These are phyloP conservation scores for Xanthoparmelia taractica DNA, from an alignment of 495 filamentous ascomycete genomes.

Conservation along the genomic window DNA sequence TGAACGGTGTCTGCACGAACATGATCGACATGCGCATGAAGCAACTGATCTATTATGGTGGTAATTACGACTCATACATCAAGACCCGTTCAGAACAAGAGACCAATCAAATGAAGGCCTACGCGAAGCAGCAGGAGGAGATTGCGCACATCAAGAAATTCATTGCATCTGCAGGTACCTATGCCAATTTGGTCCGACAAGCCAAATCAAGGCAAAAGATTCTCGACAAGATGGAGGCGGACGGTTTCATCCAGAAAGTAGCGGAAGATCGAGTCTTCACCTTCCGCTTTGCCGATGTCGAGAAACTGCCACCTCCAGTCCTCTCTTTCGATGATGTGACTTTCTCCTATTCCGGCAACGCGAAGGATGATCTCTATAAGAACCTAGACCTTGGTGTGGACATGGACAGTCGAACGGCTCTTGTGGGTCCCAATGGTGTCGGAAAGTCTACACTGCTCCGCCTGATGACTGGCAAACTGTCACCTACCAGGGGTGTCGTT, in stretches of 20 bases:
- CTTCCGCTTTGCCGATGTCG: slow-evolving; percentile 97
- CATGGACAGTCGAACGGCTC: slow-evolving; percentile 96
- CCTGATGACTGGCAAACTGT: slow-evolving; percentile 95
- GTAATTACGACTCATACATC: slow-evolving; percentile 98
- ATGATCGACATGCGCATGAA: slow-evolving; percentile 97
- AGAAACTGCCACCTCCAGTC: slow-evolving; percentile 95
- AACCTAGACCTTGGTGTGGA: slow-evolving; percentile 96
- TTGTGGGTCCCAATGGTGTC: slow-evolving; percentile 98
- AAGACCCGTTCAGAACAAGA: slow-evolving; percentile 95
- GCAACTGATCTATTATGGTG: slow-evolving; percentile 94
- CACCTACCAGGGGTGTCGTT: slow-evolving; percentile 72
- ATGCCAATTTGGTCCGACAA: slow-evolving; percentile 97
- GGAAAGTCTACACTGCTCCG: slow-evolving; percentile 98
- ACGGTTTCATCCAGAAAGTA: slow-evolving; percentile 93
- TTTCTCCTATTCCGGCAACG: slow-evolving; percentile 91
- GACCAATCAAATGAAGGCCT: slow-evolving; percentile 96
- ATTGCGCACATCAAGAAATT: slow-evolving; percentile 99
- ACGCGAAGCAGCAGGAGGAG: slow-evolving; percentile 98
- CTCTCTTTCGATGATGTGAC: slow-evolving; percentile 94
- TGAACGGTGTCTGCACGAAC: slow-evolving; percentile 97
- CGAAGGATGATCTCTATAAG: slow-evolving; percentile 88
- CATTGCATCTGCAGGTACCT: slow-evolving; percentile 98
- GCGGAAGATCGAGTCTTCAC: slow-evolving; percentile 82
- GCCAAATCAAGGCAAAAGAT: slow-evolving; percentile 99
- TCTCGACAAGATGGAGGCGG: slow-evolving; percentile 99